Evolutionary conservation across 2,329 filamentous ascomycete genomes (phyloP).

Genomic region (Colletotrichum viniferum): DNA sequence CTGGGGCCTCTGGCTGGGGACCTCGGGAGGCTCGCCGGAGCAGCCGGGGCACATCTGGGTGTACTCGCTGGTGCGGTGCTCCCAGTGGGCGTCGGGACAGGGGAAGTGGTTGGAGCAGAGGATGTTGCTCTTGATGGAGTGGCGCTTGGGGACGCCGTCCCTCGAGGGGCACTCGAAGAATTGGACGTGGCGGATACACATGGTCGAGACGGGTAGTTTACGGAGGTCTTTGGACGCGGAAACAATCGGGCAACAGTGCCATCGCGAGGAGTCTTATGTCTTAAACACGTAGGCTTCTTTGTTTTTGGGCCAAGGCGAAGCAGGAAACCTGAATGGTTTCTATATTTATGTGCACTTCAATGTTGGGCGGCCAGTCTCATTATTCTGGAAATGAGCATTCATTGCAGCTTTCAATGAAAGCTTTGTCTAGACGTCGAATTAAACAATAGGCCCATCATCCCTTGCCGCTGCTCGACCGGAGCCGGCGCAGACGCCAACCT

Average conservation of each 20-base stretch:
- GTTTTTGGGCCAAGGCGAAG: background rate
- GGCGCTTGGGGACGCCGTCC: background rate
- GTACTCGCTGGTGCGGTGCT: slow-evolving; percentile 9
- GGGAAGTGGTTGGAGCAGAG: slow-evolving; percentile 13
- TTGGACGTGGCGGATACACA: slow-evolving; percentile 13
- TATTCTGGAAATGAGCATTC: background rate
- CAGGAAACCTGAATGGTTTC: background rate
- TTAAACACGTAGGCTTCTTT: background rate
- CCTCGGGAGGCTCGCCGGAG: slow-evolving; percentile 16
- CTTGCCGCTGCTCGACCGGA: background rate
- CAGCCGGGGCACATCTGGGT: slow-evolving; percentile 10
- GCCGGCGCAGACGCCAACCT: background rate
- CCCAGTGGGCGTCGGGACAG: slow-evolving; percentile 6
- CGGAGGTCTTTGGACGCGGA: background rate
- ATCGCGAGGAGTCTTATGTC: background rate
- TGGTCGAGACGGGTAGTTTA: background rate
- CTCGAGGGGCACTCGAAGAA: slow-evolving; percentile 9
- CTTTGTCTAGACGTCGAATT: background rate
- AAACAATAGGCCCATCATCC: background rate
- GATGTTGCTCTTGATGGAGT: slow-evolving; percentile 11
- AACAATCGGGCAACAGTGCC: background rate
- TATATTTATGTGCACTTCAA: background rate
- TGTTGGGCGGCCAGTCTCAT: background rate
- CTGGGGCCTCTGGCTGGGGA: background rate
- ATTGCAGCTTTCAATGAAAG: background rate